phyloP scores from a whole-genome alignment of 2,329 filamentous ascomycete species.

The Aspergillus sclerotialis region DNA sequence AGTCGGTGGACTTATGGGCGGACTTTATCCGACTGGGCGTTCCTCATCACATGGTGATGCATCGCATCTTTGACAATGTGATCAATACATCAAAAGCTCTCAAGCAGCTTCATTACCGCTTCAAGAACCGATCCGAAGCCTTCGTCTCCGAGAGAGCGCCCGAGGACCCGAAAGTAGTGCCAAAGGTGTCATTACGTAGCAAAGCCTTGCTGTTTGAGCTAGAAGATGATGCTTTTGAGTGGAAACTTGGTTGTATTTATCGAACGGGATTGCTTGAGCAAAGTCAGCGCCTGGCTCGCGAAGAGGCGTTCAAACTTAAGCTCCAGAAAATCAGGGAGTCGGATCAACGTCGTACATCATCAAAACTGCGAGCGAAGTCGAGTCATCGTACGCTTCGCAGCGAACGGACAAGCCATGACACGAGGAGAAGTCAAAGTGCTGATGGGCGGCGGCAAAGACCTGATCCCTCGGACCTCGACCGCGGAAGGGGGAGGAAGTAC shows the following conservation, averaged over 20 bases:
- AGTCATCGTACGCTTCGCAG: conserved; percentile 39
- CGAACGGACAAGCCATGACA: conserved; percentile 31
- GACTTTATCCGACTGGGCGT: conserved; percentile 84
- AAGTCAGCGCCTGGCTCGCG: conserved; percentile 77
- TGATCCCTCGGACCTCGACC: conserved; percentile 21
- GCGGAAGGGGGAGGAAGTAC: conserved; percentile 33
- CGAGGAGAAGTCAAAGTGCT: conserved; percentile 49
- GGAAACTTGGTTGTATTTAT: conserved; percentile 93
- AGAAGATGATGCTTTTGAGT: conserved; percentile 94
- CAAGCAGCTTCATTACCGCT: conserved; percentile 87
- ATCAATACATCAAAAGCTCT: conserved; percentile 81
- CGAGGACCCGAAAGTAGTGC: conserved; percentile 77
- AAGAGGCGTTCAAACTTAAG: conserved; percentile 85
- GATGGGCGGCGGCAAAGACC: conserved; percentile 40
- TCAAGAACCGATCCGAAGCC: conserved; percentile 78
- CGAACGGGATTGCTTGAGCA: conserved; percentile 83
- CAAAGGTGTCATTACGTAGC: conserved; percentile 74
- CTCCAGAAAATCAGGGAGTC: conserved; percentile 75
- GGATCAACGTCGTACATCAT: conserved; percentile 43
- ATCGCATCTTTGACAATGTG: conserved; percentile 88
- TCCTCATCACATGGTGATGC: conserved; percentile 83
- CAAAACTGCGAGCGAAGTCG: conserved; percentile 48
- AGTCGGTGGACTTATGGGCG: conserved; percentile 72
- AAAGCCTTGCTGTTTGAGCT: conserved; percentile 83
- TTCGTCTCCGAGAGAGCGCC: conserved; percentile 82